These are phyloP conservation scores for Scheffersomyces parashehatae DNA, from an alignment of 1,139 yeast species.

Conservation along the genomic window DNA sequence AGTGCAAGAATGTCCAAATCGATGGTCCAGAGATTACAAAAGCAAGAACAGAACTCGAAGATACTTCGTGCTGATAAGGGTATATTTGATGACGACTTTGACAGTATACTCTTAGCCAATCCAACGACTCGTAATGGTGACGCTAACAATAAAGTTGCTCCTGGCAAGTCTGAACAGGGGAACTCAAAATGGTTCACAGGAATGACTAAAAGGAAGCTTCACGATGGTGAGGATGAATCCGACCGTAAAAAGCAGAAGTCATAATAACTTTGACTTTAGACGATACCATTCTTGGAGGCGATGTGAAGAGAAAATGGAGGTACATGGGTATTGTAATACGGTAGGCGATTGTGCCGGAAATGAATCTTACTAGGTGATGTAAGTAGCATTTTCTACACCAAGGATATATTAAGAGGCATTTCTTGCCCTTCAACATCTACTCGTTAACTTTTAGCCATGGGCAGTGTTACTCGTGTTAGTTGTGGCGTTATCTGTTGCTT, in stretches of 20 bases:
- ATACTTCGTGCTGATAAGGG: constrained; percentile 3
- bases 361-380: too few species aligned
- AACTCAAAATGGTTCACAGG: constrained; percentile 24
- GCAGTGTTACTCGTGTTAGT: too few species aligned
- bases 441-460: too few species aligned
- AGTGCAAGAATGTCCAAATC: constrained; percentile 56
- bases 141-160: constrained; percentile 6
- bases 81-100: constrained; percentile 17
- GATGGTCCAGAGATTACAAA: constrained; percentile 47
- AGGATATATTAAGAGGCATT: too few species aligned
- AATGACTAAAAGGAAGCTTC: constrained; percentile 15
- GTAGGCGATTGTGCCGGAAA: too few species aligned
- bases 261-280: not conserved
- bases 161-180: constrained; percentile 1
- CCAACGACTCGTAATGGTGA: not conserved
- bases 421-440: too few species aligned
- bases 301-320: too few species aligned
- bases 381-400: too few species aligned
- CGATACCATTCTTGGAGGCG: too few species aligned
- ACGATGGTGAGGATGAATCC: constrained; percentile 1
- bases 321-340: too few species aligned
- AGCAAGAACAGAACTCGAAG: constrained; percentile 3
- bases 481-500: too few species aligned
- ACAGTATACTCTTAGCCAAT: constrained; percentile 13
- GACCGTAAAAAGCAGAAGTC: not conserved